phyloP scores from a whole-genome alignment of 2,329 filamentous ascomycete species.

The Stachybotrys echinatus region DNA sequence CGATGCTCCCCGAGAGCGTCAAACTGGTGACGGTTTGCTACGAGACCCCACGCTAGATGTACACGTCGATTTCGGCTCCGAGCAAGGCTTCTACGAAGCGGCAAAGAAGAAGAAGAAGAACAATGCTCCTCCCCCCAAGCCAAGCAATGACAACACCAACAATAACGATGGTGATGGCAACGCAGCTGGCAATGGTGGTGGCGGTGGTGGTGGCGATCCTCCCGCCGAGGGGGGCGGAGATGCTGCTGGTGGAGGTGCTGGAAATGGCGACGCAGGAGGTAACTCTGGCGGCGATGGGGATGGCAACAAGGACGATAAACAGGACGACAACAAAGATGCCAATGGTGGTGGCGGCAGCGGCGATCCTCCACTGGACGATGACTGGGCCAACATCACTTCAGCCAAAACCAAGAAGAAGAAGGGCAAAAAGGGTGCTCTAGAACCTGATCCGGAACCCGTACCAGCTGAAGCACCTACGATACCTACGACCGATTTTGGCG shows the following conservation, averaged over 20 bases:
- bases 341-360: constrained; percentile 30
- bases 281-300: constrained; percentile 29
- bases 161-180: constrained; percentile 10
- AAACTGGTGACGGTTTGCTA: constrained; percentile 31
- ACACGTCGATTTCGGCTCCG: constrained; percentile 52
- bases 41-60: constrained; percentile 37
- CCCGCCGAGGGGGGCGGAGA: constrained; percentile 8
- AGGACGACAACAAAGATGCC: constrained; percentile 14
- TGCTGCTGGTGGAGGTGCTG: constrained; percentile 12
- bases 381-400: constrained; percentile 20
- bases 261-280: constrained; percentile 29
- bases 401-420: constrained; percentile 36
- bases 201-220: constrained; percentile 6
- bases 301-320: constrained; percentile 17
- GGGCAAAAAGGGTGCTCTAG: constrained; percentile 15
- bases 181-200: constrained; percentile 10
- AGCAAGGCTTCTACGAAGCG: constrained; percentile 48
- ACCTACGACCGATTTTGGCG: constrained; percentile 35
- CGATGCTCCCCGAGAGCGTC: constrained; percentile 13
- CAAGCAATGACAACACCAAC: constrained; percentile 16
- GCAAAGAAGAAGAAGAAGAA: constrained; percentile 51
- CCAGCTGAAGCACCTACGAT: constrained; percentile 18
- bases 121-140: constrained; percentile 10
- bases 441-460: constrained; percentile 15
- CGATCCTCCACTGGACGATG: constrained; percentile 23